phyloP scores from a whole-genome alignment of 306 rosid genomes.

The Cicer cuneatum region DNA sequence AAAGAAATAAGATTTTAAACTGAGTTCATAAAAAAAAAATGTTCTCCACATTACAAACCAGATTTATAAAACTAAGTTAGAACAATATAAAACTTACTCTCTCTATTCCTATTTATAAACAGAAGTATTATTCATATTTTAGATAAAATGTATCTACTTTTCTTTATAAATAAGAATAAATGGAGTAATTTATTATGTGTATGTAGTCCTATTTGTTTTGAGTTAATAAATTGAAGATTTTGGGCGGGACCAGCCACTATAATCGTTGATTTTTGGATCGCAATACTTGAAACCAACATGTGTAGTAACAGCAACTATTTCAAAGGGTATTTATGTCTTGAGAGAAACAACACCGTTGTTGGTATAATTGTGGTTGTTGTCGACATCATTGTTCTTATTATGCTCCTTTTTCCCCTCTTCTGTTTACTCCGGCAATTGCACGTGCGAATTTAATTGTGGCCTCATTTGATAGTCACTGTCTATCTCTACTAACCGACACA shows the following conservation, averaged over 20 bases:
- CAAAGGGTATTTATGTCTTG: conserved; percentile 48
- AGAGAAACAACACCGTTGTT: conserved; percentile 32
- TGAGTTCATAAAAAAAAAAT: too few relatives aligned
- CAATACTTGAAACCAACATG: conserved; percentile 37
- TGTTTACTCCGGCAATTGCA: conserved; percentile 56
- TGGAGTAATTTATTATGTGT: too few relatives aligned
- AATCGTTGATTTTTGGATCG: conserved; percentile 35
- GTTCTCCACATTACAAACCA: too few relatives aligned
- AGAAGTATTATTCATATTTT: too few relatives aligned
- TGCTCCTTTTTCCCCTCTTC: conserved; percentile 39
- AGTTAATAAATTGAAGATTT: conserved; percentile 36
- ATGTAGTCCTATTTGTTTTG: neutral
- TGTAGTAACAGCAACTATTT: conserved; percentile 6
- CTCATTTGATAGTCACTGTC: conserved; percentile 58
- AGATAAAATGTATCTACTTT: too few relatives aligned
- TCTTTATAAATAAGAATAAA: too few relatives aligned
- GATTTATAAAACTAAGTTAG: too few relatives aligned
- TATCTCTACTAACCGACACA: conserved; percentile 52
- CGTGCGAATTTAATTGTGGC: conserved; percentile 71
- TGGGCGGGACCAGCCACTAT: conserved; percentile 38
- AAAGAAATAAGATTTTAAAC: too few relatives aligned
- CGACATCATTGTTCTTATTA: conserved; percentile 47
- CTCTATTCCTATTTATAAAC: too few relatives aligned
- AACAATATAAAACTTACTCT: too few relatives aligned
- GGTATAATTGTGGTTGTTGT: conserved; percentile 49